Evolutionary conservation across 2,329 filamentous ascomycete genomes (phyloP).

Genomic region (Hypoxylon sp.): DNA sequence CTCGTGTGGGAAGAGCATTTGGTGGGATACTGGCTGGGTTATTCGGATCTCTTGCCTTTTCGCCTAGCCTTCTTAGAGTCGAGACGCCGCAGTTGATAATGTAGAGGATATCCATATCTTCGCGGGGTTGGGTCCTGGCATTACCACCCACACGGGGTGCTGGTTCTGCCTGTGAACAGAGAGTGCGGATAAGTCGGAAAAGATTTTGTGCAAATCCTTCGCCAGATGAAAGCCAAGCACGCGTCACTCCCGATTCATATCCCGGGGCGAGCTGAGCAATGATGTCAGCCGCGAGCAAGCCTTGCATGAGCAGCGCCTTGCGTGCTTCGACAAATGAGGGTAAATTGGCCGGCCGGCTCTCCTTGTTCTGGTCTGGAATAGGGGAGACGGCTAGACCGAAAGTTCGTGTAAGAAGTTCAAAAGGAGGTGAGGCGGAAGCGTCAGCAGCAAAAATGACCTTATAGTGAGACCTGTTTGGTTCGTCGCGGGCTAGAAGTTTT

Average conservation of each 20-base stretch:
- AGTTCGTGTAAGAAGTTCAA: slow-evolving; percentile 86
- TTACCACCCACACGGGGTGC: slow-evolving; percentile 58
- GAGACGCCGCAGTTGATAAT: slow-evolving; percentile 78
- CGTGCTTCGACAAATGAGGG: slow-evolving; percentile 82
- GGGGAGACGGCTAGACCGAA: slow-evolving; percentile 90
- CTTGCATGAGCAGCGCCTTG: slow-evolving; percentile 93
- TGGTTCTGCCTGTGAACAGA: slow-evolving; percentile 75
- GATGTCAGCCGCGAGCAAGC: slow-evolving; percentile 90
- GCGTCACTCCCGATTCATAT: slow-evolving; percentile 79
- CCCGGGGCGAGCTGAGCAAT: slow-evolving; percentile 80
- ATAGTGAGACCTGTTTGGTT: slow-evolving; percentile 90
- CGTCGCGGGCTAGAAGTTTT: slow-evolving; percentile 91
- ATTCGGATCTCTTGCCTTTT: slow-evolving; percentile 75
- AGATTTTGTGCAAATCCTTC: slow-evolving; percentile 89
- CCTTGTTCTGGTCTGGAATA: slow-evolving; percentile 75
- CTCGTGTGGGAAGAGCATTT: slow-evolving; percentile 75
- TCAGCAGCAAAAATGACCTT: slow-evolving; percentile 85
- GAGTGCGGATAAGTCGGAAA: slow-evolving; percentile 79
- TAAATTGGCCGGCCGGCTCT: slow-evolving; percentile 71
- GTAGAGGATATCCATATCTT: slow-evolving; percentile 69
- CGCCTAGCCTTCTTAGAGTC: slow-evolving; percentile 76
- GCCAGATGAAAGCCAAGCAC: slow-evolving; percentile 84
- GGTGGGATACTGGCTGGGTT: slow-evolving; percentile 69
- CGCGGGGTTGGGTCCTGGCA: slow-evolving; percentile 54
- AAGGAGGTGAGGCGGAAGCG: slow-evolving; percentile 72